Evolutionary conservation across 129 eudicot genomes (phyloP), one percentile per base, ranked within the genome.

Genomic region (Smallanthus sonchifolius): DNA sequence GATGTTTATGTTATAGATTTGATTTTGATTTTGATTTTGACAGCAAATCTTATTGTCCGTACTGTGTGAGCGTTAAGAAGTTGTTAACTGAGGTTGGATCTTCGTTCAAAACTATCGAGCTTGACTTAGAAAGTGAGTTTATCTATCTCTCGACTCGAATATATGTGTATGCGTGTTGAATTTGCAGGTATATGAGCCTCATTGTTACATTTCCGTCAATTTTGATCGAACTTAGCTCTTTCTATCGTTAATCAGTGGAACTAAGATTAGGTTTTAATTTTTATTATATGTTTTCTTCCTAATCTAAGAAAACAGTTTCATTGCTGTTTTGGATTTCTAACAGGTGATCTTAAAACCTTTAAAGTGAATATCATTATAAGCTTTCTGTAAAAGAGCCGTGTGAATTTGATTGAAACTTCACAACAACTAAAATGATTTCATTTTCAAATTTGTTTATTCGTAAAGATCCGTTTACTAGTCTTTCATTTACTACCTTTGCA

Each of bases 31-130:
- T 11, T 45, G 37, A 3, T 76, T n/a, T 59, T 34, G 56, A 71
- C 91, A 93, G 98, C 91, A 90, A 93, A 70, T 64, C 87, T 64
- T 87, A 67, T 73, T 93, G 98, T 57, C 87, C 98, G 17, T 93
- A 44, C 79, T 87, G 98, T 77, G 81, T 67, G 47, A 77, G 56
- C 67, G 97, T 90, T 75, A 93, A 93, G 92, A 81, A 87, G 59
- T 13, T 93, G 86, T 76, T 93, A 61, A 72, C 82, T 48, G 78
- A 90, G 69, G 30, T 81, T 15, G 90, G 92, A 30, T 85, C 81
- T 72, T 38, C 92, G 56, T 93, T 75, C 83, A 90, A 93, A 80
- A 85, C 85, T 36, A 61, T 90, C 54, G 98, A 90, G 67, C 78
- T 93, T 84, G 92, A 93, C 76, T 17, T 38, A 13, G 95, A 93